Base-by-base conservation (phyloP, 306 rosid genomes). In the Inga leiocalycina region DNA sequence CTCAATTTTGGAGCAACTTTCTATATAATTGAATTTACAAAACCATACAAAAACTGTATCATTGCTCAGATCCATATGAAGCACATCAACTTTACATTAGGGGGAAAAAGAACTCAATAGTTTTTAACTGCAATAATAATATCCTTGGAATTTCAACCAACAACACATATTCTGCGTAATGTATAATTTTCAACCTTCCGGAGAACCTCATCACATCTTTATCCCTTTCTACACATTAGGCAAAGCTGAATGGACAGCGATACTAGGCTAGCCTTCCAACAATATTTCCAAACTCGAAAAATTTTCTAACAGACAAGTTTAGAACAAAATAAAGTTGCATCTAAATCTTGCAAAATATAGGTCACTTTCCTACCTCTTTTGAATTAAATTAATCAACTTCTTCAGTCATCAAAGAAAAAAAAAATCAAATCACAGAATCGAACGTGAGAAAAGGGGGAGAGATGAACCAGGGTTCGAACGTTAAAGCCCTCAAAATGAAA, bases 81-180 rank as follows among this genome's bases (percentile, higher is more conserved):
- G 32, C 74, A 59, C 32, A 73, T 76, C 30, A 75, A 59, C 37
- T 66, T 61, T 62, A 64, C 35, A 52, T 9, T 8, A 9, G 6
- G 4, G 32, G 34, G 17, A 14, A 6, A 27, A 12, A 39, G 44
- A n/a, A 65, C 59, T 12, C 74, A 51, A 34, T 10, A 76, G 79
- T 15, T 54, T 62, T 80, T 15, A 19, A 41, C 80, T 41, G 70
- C 66, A 62, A 71, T 62, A 35, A 43, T 4, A 71, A 64, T 68
- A 71, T 71, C 73, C n/a, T 73, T 45, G 44, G 56, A 54, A 52
- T 34, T 27, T 65, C 66, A 35, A 69, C 34, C 46, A 57, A 80
- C 52, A 72, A 48, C 15, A 10, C 74, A 68, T 69, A 46, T 59
- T 72, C 59, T 17, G 44, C 16, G 35, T 24, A 66, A 65, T 74